Percentiles rank a stretch among this genome's conserved stretches.
These are phyloP conservation scores for Pancytospora philotis DNA, from an alignment of 371 early-diverging fungal species.

Conservation along the genomic window DNA sequence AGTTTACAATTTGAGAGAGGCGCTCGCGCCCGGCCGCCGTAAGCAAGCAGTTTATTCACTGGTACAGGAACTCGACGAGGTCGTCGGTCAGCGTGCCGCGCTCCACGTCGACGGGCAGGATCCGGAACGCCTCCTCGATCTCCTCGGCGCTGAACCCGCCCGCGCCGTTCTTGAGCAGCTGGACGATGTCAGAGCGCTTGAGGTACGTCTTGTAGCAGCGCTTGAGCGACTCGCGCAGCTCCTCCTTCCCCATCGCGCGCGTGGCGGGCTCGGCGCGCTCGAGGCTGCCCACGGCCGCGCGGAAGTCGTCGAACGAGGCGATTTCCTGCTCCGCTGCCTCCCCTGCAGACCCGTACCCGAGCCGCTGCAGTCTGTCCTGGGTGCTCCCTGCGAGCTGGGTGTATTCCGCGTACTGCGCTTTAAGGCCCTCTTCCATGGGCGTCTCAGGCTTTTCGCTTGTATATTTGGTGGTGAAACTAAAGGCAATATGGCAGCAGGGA, in stretches of 20 bases:
- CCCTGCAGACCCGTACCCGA: not conserved
- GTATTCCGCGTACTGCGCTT: too few species aligned
- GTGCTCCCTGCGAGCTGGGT: too few species aligned
- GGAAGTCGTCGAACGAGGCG: not conserved
- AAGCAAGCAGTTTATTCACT: conserved; percentile 1
- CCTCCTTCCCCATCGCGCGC: not conserved
- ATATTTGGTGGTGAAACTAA: too few species aligned
- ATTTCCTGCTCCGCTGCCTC: not conserved
- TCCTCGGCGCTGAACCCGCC: not conserved
- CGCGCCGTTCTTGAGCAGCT: conserved; percentile 12
- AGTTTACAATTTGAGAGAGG: not conserved
- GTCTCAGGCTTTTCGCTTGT: too few species aligned
- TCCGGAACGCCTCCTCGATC: conserved; percentile 10
- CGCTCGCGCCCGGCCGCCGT: not conserved
- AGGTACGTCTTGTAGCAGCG: not conserved
- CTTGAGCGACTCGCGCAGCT: conserved; percentile 3
- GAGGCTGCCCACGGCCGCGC: not conserved
- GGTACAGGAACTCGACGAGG: conserved; percentile 12
- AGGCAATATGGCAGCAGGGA: too few species aligned
- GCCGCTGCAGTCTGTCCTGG: not conserved
- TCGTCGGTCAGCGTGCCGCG: not conserved
- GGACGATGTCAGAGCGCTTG: not conserved
- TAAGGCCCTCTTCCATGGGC: too few species aligned
- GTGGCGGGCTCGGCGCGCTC: too few species aligned
- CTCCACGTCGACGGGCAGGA: conserved; percentile 3